These are phyloP conservation scores for Nakataea oryzae DNA, from an alignment of 2,329 filamentous ascomycete genomes.

Conservation along the genomic window DNA sequence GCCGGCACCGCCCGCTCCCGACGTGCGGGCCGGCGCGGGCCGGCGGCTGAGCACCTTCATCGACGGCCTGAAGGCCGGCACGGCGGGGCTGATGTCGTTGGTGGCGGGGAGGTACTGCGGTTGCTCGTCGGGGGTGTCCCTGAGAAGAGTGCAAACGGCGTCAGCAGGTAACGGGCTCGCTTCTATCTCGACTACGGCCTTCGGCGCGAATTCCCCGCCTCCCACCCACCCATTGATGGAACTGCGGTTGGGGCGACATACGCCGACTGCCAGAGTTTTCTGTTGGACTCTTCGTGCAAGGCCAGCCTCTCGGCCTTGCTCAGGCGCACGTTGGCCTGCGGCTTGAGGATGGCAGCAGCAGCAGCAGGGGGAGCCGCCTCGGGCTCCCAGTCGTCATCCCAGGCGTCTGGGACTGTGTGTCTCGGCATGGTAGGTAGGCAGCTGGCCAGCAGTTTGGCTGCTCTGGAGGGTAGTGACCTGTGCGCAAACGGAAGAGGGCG, in stretches of 20 bases:
- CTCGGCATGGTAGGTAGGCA: slow-evolving; percentile 25
- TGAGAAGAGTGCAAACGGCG: slow-evolving; percentile 20
- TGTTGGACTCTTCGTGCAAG: slow-evolving; percentile 73
- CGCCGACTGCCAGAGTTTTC: slow-evolving; percentile 83
- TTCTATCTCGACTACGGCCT: not conserved
- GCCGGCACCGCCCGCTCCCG: slow-evolving; percentile 15
- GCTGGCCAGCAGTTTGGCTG: no score
- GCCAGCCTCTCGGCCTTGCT: slow-evolving; percentile 70
- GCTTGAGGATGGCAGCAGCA: slow-evolving; percentile 55
- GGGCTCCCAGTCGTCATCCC: slow-evolving; percentile 82
- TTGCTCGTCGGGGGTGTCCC: slow-evolving; percentile 55
- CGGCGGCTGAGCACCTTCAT: slow-evolving; percentile 82
- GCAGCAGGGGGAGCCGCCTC: not conserved
- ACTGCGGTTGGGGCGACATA: slow-evolving; percentile 41
- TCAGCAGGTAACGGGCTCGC: not conserved
- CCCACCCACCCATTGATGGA: no score
- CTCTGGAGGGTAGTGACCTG: no score
- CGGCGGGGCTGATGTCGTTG: slow-evolving; percentile 39
- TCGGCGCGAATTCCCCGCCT: no score
- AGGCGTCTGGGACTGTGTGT: slow-evolving; percentile 58
- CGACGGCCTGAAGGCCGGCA: slow-evolving; percentile 65
- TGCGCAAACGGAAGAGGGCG: no score
- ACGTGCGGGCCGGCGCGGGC: slow-evolving; percentile 41
- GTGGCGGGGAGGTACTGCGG: slow-evolving; percentile 23
- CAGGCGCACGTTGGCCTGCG: slow-evolving; percentile 30